phyloP scores from a whole-genome alignment of 495 filamentous ascomycete genomes.

The Penicillium desertorum region DNA sequence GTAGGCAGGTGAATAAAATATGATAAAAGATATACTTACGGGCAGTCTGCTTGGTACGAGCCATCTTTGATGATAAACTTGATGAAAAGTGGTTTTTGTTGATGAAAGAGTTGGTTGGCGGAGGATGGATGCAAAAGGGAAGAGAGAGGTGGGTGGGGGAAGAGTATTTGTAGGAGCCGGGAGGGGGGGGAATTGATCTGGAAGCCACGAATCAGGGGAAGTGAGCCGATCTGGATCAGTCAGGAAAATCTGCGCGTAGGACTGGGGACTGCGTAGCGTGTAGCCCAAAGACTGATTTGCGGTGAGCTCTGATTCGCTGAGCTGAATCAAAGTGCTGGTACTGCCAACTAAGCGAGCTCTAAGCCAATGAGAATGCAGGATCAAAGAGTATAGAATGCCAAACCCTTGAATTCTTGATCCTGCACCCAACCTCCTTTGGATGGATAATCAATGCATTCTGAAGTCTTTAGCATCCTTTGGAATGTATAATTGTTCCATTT shows the following conservation, averaged over 20 bases:
- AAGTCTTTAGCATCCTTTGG: conserved; percentile 10
- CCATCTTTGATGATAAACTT: conserved; percentile 71
- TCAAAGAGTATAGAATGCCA: conserved; percentile 41
- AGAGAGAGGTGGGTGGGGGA: conserved; percentile 50
- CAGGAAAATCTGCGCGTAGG: conserved; percentile 30
- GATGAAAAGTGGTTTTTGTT: conserved; percentile 40
- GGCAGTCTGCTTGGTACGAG: conserved; percentile 99
- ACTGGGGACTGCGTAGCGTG: conserved; percentile 27
- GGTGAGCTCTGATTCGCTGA: conserved; percentile 31
- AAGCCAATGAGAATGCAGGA: conserved; percentile 45
- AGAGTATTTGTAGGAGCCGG: conserved; percentile 51
- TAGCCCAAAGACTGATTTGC: conserved; percentile 28
- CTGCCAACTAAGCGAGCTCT: conserved; percentile 43
- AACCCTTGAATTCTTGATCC: conserved; percentile 37
- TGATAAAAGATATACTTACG: conserved; percentile 58
- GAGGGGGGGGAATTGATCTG: conserved; percentile 45
- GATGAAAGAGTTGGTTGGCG: conserved; percentile 32
- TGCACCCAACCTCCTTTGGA: conserved; percentile 29
- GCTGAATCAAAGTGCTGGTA: conserved; percentile 6
- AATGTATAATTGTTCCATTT: conserved; percentile 21
- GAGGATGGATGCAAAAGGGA: conserved; percentile 49
- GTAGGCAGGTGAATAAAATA: conserved; percentile 18
- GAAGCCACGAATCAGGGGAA: conserved; percentile 25
- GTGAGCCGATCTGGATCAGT: conserved; percentile 26
- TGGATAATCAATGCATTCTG: conserved; percentile 19